Evolutionary conservation across 2,329 filamentous ascomycete species (phyloP).

Genomic region (Nemania bipapillata): DNA sequence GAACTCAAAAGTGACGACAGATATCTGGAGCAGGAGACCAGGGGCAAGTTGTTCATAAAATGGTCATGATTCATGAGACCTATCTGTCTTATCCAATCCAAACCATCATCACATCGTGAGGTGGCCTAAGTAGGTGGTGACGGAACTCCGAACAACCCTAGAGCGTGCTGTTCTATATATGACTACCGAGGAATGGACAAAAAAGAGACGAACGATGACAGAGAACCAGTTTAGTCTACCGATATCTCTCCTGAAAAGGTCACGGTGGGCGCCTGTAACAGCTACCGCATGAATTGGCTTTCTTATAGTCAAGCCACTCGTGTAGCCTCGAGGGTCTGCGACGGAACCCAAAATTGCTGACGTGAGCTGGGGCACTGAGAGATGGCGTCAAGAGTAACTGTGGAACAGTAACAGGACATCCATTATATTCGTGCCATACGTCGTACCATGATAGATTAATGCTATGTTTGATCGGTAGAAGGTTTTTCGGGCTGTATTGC

Average conservation of each 20-base stretch:
- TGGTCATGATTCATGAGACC: slow-evolving; percentile 16
- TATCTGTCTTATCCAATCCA: neutral
- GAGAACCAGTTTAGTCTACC: no score
- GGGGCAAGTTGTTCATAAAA: neutral
- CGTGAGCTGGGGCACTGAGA: neutral
- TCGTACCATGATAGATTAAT: neutral
- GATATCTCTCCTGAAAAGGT: neutral
- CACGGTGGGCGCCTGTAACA: neutral
- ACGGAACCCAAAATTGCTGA: neutral
- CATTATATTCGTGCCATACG: neutral
- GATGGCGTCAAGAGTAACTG: neutral
- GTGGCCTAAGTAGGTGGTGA: neutral
- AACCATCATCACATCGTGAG: neutral
- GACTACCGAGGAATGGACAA: no score
- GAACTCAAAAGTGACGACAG: neutral
- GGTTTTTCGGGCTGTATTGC: neutral
- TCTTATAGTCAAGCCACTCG: neutral
- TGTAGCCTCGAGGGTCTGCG: neutral
- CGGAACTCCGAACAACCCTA: neutral
- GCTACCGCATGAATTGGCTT: neutral
- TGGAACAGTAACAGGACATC: neutral
- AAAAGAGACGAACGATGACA: no score
- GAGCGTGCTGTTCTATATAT: no score
- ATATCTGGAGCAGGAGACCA: neutral
- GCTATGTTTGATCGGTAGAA: neutral